These are phyloP conservation scores for Clathrus columnatus DNA, from an alignment of 768 basidiomycete genomes.

Conservation along the genomic window DNA sequence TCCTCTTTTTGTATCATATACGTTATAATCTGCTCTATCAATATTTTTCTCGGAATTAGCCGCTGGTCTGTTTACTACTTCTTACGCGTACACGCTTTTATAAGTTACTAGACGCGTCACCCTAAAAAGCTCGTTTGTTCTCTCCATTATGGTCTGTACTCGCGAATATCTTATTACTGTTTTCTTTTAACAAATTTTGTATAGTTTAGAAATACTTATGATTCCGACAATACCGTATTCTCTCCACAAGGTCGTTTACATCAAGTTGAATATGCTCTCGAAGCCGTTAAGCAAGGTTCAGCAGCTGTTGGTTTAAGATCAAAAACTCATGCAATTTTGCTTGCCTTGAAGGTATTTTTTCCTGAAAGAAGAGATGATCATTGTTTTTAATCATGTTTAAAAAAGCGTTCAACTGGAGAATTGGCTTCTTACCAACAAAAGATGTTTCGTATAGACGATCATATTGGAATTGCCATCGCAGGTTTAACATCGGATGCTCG, in stretches of 20 bases:
- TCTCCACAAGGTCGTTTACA: conserved; percentile 94
- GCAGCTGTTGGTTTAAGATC: conserved; percentile 96
- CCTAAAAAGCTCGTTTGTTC: background rate
- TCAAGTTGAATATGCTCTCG: conserved; percentile 97
- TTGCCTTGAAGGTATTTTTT: conserved; percentile 78
- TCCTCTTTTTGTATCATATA: background rate
- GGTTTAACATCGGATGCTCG: conserved; percentile 98
- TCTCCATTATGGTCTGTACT: background rate
- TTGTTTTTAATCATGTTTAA: background rate
- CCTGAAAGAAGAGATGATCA: background rate
- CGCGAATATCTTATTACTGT: background rate
- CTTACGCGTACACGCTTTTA: background rate
- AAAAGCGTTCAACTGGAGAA: conserved; percentile 92
- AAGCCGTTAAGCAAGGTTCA: conserved; percentile 99
- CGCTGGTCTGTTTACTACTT: background rate
- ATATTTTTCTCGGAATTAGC: background rate
- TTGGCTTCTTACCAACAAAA: conserved; percentile 99
- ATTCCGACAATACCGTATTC: conserved; percentile 97
- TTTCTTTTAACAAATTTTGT: background rate
- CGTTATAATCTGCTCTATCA: background rate
- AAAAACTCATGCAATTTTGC: conserved; percentile 86
- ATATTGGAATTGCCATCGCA: conserved; percentile 98
- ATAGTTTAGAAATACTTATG: conserved; percentile 93
- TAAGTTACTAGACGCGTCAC: background rate
- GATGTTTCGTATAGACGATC: conserved; percentile 99